Conservation (phyloP, 2,329 filamentous ascomycete species). For the Verticillium albo-atrum region DNA sequence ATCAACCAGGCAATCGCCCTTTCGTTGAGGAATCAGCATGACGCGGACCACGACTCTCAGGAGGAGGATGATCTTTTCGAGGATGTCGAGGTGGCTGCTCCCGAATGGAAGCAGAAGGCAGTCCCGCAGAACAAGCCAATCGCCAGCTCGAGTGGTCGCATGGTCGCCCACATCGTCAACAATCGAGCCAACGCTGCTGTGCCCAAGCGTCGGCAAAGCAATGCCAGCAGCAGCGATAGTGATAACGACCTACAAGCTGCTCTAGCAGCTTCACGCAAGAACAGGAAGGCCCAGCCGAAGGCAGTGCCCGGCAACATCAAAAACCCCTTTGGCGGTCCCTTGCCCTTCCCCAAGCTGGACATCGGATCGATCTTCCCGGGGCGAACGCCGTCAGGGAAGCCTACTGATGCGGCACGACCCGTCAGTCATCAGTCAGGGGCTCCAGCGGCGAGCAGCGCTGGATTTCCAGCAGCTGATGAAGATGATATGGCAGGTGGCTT, state of each 20-base stretch:
- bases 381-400: conserved; percentile 18
- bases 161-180: conserved; percentile 72
- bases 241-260: conserved; percentile 79
- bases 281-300: conserved; percentile 40
- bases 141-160: conserved; percentile 45
- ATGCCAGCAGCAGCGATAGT: conserved; percentile 60
- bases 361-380: conserved; percentile 55
- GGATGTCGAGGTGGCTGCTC: conserved; percentile 39
- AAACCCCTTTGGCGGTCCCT: conserved; percentile 68
- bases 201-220: conserved; percentile 37
- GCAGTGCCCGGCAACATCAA: conserved; percentile 46
- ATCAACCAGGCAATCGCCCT: conserved; percentile 78
- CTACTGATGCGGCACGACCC: background rate
- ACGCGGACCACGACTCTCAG: conserved; percentile 24
- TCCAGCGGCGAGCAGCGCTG: background rate
- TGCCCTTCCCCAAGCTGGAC: conserved; percentile 87
- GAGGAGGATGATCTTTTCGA: conserved; percentile 43
- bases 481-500: conserved; percentile 62
- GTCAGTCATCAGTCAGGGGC: background rate
- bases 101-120: conserved; percentile 53
- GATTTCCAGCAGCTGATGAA: conserved; percentile 18
- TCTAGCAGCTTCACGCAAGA: conserved; percentile 65
- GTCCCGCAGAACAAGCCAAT: conserved; percentile 48
- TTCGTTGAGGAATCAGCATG: conserved; percentile 67
- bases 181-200: conserved; percentile 63